phyloP scores from a whole-genome alignment of 306 rosid genomes.

The Cucurbita moschata region DNA sequence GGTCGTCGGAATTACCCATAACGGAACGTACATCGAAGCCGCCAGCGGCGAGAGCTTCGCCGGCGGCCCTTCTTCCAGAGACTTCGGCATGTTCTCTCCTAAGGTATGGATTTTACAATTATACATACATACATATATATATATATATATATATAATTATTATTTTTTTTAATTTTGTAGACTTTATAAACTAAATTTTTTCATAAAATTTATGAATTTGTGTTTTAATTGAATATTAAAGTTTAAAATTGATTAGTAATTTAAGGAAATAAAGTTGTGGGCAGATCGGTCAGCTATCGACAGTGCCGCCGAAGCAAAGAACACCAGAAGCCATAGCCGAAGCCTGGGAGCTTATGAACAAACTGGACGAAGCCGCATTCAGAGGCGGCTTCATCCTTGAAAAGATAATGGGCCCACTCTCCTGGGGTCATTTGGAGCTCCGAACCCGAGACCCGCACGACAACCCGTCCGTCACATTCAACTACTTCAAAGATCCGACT shows the following conservation, averaged over 20 bases:
- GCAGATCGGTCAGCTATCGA: constrained; percentile 40
- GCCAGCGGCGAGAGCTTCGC: constrained; percentile 59
- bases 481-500: constrained; percentile 45
- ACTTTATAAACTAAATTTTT: too few species aligned
- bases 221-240: too few species aligned
- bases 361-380: constrained; percentile 26
- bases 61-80: constrained; percentile 22
- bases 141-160: too few species aligned
- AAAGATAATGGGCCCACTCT: constrained; percentile 52
- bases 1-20: constrained; percentile 36
- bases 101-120: neutral
- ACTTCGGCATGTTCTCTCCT: constrained; percentile 58
- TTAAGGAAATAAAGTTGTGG: neutral
- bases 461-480: constrained; percentile 58
- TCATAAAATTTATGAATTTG: too few species aligned
- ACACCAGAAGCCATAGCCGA: constrained; percentile 46
- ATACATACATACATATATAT: too few species aligned
- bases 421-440: constrained; percentile 48
- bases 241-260: too few species aligned
- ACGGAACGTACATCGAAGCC: constrained; percentile 52
- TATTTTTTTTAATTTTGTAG: too few species aligned
- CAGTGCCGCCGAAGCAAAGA: constrained; percentile 32
- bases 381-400: constrained; percentile 60
- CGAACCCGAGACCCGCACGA: constrained; percentile 38
- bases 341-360: constrained; percentile 26